phyloP scores from a whole-genome alignment of 768 basidiomycete species.

The Tulasnella sp. region DNA sequence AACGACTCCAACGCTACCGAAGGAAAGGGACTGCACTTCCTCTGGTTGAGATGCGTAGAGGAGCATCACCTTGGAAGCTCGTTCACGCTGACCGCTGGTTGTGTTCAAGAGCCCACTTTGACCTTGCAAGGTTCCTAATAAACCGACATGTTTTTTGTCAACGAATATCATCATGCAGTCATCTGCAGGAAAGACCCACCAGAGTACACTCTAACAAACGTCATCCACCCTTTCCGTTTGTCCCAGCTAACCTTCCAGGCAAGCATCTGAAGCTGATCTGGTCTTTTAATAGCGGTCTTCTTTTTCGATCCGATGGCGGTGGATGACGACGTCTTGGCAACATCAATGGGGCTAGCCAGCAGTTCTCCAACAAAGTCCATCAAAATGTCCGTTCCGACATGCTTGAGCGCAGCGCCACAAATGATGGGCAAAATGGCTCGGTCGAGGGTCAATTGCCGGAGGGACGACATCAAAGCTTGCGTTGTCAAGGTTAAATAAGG shows the following conservation, averaged over 20 bases:
- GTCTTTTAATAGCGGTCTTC: not conserved
- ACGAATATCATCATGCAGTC: not conserved
- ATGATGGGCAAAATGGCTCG: slow-evolving; percentile 68
- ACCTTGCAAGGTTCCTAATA: slow-evolving; percentile 56
- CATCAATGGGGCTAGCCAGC: slow-evolving; percentile 68
- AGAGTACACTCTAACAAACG: slow-evolving; percentile 81
- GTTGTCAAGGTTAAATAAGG: slow-evolving; percentile 57
- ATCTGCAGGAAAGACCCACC: slow-evolving; percentile 41
- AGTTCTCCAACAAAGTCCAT: slow-evolving; percentile 78
- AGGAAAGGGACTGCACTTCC: slow-evolving; percentile 72
- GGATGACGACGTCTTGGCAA: slow-evolving; percentile 39
- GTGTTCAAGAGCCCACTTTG: slow-evolving; percentile 57
- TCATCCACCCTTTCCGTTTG: slow-evolving; percentile 81
- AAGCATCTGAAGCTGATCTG: slow-evolving; percentile 43
- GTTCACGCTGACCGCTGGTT: slow-evolving; percentile 61
- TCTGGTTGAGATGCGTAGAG: slow-evolving; percentile 68
- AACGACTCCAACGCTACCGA: slow-evolving; percentile 77
- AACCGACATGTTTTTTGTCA: not conserved
- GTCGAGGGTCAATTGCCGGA: slow-evolving; percentile 58
- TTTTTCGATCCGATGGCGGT: slow-evolving; percentile 14
- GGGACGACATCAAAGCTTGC: slow-evolving; percentile 48
- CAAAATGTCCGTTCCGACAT: slow-evolving; percentile 71
- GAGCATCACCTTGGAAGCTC: slow-evolving; percentile 63
- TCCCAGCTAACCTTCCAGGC: slow-evolving; percentile 92
- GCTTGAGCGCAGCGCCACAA: slow-evolving; percentile 73